Evolutionary conservation across 192 early-diverging fungal genomes (phyloP).

Genomic region (Linnemannia schmuckeri): DNA sequence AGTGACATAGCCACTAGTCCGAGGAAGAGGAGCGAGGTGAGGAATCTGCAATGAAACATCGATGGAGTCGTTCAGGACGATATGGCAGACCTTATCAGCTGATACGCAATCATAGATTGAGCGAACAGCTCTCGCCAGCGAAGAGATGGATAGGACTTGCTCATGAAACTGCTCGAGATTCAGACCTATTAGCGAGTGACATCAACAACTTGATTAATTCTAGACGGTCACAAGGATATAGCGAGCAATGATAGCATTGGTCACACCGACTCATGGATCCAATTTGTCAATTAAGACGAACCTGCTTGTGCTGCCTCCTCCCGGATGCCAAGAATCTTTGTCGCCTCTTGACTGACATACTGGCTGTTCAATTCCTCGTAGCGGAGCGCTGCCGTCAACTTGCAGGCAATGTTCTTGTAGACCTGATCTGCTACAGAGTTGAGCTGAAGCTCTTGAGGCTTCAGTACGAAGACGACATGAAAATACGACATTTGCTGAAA

Average conservation of each 20-base stretch:
- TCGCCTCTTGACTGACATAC: conserved; percentile 80
- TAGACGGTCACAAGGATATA: not conserved
- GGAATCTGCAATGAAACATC: conserved; percentile 80
- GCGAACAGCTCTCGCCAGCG: conserved; percentile 72
- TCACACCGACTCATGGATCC: no score
- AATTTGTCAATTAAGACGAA: not conserved
- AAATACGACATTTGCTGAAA: conserved; percentile 75
- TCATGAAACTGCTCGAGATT: conserved; percentile 59
- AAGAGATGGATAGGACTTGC: conserved; percentile 66
- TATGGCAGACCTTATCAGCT: conserved; percentile 64
- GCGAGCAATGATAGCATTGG: not conserved
- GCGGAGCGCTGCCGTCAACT: conserved; percentile 77
- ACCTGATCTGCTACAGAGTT: conserved; percentile 73
- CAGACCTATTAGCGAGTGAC: not conserved
- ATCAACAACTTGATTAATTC: not conserved
- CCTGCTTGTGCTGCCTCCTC: conserved; percentile 70
- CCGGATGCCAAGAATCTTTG: conserved; percentile 77
- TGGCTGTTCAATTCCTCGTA: conserved; percentile 85
- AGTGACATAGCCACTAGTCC: conserved; percentile 25
- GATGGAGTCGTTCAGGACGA: conserved; percentile 83
- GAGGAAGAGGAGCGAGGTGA: conserved; percentile 47
- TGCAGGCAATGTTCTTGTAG: conserved; percentile 78
- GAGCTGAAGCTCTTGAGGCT: conserved; percentile 65
- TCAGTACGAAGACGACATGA: conserved; percentile 84
- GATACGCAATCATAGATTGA: conserved; percentile 71